Evolutionary conservation across 306 rosid species (phyloP), one percentile per base, ranked within the genome.

Genomic region (Ceratonia siliqua): DNA sequence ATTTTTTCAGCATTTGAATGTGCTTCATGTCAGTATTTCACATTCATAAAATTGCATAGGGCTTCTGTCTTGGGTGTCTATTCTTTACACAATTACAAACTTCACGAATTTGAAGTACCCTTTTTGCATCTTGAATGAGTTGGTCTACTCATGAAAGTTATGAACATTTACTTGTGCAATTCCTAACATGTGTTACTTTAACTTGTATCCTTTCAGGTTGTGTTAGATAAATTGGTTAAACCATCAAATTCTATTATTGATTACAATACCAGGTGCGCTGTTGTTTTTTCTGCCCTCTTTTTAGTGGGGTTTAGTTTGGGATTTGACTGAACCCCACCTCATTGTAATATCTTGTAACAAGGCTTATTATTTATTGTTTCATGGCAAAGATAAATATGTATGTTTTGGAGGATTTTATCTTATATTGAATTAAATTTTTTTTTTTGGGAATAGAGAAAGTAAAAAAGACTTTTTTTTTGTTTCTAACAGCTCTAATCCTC

Each of bases 221-320:
- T 94, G 82, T 87, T 92, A 43, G 99, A 94, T 87, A 85, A 90
- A 72, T 81, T 94, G 90, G 99, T 94, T 72, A 92, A 90, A 80
- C 99, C 99, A 17, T 82, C 89, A 73, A 94, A 94, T 68, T 79
- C 82, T 57, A 94, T 94, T 38, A 59, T 9, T 59, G 96, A 94
- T 78, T 92, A 94, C 85, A 92, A 92, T 73, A 94, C 99, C 78
- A 92, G 99, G 99, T 90, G 82, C 39, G 35, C 43, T 81, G 21
- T 73, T 30, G 46, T 71, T 62, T 24, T 28, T 24, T 68, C 38
- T 33, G 20, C 24, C 22, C 8, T 53, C 36, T n/a, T 14, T 55
- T 24, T 32, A 52, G 28, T 45, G 7, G 52, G 3, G 35, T 9
- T 33, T 32, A 43, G 69, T 54, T 55, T 55, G 5, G 33, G 14